These are phyloP conservation scores for Podila epicladia DNA, from an alignment of 192 early-diverging fungal genomes.

Conservation along the genomic window DNA sequence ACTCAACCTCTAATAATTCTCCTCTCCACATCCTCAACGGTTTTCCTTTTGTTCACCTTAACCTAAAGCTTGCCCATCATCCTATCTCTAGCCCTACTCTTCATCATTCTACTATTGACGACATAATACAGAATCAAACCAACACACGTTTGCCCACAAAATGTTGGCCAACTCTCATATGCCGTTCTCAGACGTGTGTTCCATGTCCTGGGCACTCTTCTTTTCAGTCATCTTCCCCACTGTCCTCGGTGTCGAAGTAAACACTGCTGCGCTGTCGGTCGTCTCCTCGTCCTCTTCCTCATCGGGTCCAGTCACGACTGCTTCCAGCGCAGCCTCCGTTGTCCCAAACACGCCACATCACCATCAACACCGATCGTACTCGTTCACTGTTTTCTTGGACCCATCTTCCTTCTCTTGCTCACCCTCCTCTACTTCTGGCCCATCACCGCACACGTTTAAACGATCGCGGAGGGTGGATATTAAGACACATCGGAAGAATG, in stretches of 20 bases:
- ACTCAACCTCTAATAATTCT: neutral
- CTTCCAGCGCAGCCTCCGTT: neutral
- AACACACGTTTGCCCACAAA: neutral
- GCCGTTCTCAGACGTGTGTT: slow-evolving; percentile 47
- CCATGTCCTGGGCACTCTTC: slow-evolving; percentile 48
- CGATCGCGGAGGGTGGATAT: neutral
- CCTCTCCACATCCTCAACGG: neutral
- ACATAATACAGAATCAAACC: too few species aligned
- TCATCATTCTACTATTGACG: neutral
- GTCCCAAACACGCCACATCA: neutral
- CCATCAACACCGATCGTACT: slow-evolving; percentile 1
- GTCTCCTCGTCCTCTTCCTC: neutral
- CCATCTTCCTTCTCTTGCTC: neutral
- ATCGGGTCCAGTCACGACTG: neutral
- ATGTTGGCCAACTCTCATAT: slow-evolving; percentile 26
- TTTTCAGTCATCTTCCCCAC: slow-evolving; percentile 43
- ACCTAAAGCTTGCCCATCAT: neutral
- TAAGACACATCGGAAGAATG: neutral
- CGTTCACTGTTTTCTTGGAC: neutral
- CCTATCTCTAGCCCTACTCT: neutral
- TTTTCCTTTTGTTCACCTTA: neutral
- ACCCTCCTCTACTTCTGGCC: neutral
- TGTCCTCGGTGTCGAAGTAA: slow-evolving; percentile 6
- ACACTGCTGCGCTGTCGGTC: neutral
- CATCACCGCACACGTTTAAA: neutral